Conservation (phyloP, 768 basidiomycete genomes). For the Boletus reticuloceps region DNA sequence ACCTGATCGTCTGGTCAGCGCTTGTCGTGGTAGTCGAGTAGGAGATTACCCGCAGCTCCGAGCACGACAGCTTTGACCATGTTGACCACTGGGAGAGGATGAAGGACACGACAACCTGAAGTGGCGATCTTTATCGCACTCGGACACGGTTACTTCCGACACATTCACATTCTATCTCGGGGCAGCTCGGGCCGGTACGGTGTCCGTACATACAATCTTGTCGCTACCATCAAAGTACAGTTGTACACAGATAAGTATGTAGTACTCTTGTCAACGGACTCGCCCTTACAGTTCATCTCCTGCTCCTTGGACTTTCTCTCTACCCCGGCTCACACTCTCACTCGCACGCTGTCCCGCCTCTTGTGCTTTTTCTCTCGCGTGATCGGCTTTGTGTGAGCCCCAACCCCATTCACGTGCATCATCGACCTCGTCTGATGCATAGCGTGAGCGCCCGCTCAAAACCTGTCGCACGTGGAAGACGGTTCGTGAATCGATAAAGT, state of each 20-base stretch:
- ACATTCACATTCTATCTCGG: background rate
- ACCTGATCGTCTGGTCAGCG: constrained; percentile 44
- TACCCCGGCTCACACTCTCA: constrained; percentile 1
- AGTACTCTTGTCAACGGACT: no score
- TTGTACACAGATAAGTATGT: background rate
- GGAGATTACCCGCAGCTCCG: constrained; percentile 79
- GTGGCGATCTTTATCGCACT: constrained; percentile 16
- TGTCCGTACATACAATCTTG: background rate
- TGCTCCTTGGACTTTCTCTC: background rate
- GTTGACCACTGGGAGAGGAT: constrained; percentile 5
- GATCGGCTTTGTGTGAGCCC: constrained; percentile 27
- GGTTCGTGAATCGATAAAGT: background rate
- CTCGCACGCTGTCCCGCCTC: constrained; percentile 23
- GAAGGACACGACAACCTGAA: background rate
- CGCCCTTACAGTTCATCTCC: background rate
- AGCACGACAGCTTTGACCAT: constrained; percentile 85
- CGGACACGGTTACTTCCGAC: constrained; percentile 17
- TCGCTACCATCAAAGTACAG: background rate
- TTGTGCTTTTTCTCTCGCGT: constrained; percentile 22
- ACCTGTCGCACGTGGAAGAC: constrained; percentile 16
- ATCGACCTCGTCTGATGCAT: constrained; percentile 30
- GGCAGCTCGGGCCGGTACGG: background rate
- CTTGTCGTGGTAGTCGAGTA: background rate
- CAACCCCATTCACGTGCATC: no score
- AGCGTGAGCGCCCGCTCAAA: constrained; percentile 38